Evolutionary conservation across 768 basidiomycete species (phyloP), one percentile per base, ranked within the genome.

Genomic region (Suillus variegatus): DNA sequence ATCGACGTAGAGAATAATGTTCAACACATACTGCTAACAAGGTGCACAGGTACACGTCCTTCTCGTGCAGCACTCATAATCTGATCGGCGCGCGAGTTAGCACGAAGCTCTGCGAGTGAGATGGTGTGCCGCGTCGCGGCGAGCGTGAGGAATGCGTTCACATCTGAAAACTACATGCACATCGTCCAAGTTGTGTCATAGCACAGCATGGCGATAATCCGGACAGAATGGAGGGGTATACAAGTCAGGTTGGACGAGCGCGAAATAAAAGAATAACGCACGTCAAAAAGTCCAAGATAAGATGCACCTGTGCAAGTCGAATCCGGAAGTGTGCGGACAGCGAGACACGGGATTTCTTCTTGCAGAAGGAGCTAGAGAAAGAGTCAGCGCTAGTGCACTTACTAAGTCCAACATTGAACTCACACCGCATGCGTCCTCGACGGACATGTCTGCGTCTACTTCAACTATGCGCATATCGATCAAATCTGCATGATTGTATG

Each of bases 391-490:
- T 44, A 67, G 49, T 68, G 52, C 35, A 41, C 25, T 14, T 35
- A 13, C 46, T 35, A 52, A 36, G 20, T 25, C n/a, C 16, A 36
- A 41, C 60, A 56, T 43, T 14, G 57, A 54, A 78, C 83, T 71
- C 71, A 90, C 92, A 68, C 92, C 91, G 71, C 92, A 94, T 14
- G 92, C 92, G 52, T 91, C 89, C 74, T 94, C 92, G 20, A 94
- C 93, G 58, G 85, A 88, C 9, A 84, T 86, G 54, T 92, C 86
- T n/a, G 85, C 85, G 63, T 88, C 87, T 12, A 94, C 82, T 35
- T 82, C 79, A 18, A 92, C 84, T 57, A 93, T 82, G 4, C 84
- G 85, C 52, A 84, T 83, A 73, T 92, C 90, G 67, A 92, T 87
- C 32, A 93, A 80, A 72, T 91, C 92, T 93, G 64, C 10, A 35